Conservation (phyloP, 441 rosid species). For the Cnidoscolus chayamansa region DNA sequence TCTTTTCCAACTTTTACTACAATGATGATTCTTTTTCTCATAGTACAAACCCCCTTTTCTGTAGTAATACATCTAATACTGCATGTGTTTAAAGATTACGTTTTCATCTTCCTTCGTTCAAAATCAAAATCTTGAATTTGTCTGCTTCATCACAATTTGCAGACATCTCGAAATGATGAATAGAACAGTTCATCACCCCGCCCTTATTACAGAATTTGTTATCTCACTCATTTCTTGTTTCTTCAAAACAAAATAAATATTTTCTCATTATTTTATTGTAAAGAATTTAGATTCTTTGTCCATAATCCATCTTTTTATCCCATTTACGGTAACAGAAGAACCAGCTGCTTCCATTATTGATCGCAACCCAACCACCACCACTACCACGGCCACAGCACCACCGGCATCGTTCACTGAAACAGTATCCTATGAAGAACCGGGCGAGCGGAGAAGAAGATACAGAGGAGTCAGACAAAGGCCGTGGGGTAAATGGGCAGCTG, state of each 20-base stretch:
- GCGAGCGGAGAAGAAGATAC: conserved; percentile 54
- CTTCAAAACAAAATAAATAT: conserved; percentile 11
- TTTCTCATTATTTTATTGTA: no score
- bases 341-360: not conserved
- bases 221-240: not conserved
- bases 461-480: conserved; percentile 90
- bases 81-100: conserved; percentile 11
- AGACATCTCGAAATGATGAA: conserved; percentile 11
- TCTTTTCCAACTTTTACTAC: not conserved
- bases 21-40: not conserved
- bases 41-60: no score
- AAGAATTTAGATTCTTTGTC: no score
- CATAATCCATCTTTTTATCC: not conserved
- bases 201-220: not conserved
- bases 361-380: conserved; percentile 15
- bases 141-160: not conserved
- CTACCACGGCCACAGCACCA: conserved; percentile 20
- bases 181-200: conserved; percentile 9
- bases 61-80: conserved; percentile 4
- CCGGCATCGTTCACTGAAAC: conserved; percentile 19
- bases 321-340: conserved; percentile 36
- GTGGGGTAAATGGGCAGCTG: conserved; percentile 88
- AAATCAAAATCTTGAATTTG: not conserved
- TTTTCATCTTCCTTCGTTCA: not conserved
- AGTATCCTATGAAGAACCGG: conserved; percentile 30